Evolutionary conservation across 768 basidiomycete species (phyloP).

Genomic region (Lactarius vividus): DNA sequence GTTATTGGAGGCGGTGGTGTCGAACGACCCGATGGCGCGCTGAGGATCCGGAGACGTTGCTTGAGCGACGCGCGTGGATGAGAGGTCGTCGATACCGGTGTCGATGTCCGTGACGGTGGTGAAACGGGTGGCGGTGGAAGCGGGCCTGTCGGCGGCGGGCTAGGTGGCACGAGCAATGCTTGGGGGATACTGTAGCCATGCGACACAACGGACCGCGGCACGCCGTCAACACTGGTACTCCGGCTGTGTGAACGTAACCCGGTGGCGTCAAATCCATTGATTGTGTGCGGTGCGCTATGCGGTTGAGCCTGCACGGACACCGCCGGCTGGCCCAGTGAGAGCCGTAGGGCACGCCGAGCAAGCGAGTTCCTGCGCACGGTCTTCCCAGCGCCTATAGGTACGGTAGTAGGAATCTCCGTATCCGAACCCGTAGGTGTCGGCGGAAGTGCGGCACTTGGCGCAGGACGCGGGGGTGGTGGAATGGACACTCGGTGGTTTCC

Average conservation of each 20-base stretch:
- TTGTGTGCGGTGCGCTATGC: slow-evolving; percentile 30
- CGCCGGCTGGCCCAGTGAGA: slow-evolving; percentile 51
- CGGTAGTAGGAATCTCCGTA: slow-evolving; percentile 33
- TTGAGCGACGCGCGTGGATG: slow-evolving; percentile 38
- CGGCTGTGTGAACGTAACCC: slow-evolving; percentile 39
- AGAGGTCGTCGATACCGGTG: slow-evolving; percentile 24
- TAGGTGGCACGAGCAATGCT: slow-evolving; percentile 37
- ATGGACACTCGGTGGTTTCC: slow-evolving; percentile 53
- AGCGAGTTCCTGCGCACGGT: slow-evolving; percentile 52
- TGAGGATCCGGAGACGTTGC: slow-evolving; percentile 66
- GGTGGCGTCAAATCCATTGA: slow-evolving; percentile 35
- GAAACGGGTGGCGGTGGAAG: slow-evolving; percentile 36
- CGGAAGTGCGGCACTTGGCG: slow-evolving; percentile 67
- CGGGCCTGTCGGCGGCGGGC: slow-evolving; percentile 46
- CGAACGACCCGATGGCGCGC: slow-evolving; percentile 38
- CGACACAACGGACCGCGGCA: slow-evolving; percentile 36
- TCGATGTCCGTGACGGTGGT: slow-evolving; percentile 29
- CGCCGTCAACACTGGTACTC: slow-evolving; percentile 31
- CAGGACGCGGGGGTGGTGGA: slow-evolving; percentile 71
- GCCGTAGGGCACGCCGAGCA: slow-evolving; percentile 48
- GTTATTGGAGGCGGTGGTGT: slow-evolving; percentile 34
- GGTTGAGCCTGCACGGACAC: slow-evolving; percentile 61
- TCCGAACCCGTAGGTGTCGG: slow-evolving; percentile 51
- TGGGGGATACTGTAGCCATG: slow-evolving; percentile 46
- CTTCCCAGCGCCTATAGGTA: slow-evolving; percentile 29